These are phyloP conservation scores for Amphirosellinia nigrospora DNA, from an alignment of 495 filamentous ascomycete species.

Conservation along the genomic window DNA sequence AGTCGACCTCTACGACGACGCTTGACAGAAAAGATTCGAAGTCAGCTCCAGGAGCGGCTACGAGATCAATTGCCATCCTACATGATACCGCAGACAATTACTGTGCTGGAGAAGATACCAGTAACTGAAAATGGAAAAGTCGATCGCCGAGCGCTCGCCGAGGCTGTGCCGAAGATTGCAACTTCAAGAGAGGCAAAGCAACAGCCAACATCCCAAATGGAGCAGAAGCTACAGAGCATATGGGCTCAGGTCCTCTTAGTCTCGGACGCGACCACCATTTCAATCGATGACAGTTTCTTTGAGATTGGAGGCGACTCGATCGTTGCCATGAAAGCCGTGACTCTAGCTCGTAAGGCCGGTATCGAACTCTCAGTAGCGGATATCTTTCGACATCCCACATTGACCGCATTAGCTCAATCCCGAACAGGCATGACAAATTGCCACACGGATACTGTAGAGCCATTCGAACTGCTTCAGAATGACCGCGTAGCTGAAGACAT, in stretches of 20 bases:
- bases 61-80: constrained; percentile 36
- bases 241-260: background rate
- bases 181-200: background rate
- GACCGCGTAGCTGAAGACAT: too few relatives aligned
- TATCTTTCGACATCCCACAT: constrained; percentile 30
- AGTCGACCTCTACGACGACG: constrained; percentile 19
- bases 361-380: constrained; percentile 33
- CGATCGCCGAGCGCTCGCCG: constrained; percentile 16
- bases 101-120: constrained; percentile 41
- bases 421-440: background rate
- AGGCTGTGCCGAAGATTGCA: background rate
- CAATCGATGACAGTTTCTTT: constrained; percentile 56
- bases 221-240: background rate
- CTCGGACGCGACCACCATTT: background rate
- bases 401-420: background rate
- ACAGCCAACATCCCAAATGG: background rate
- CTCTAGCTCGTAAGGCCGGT: constrained; percentile 29
- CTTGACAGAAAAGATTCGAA: constrained; percentile 2
- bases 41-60: constrained; percentile 18
- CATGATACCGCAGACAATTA: constrained; percentile 42
- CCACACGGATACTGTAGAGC: background rate
- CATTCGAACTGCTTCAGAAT: background rate
- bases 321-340: constrained; percentile 57
- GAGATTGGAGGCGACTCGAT: constrained; percentile 68
- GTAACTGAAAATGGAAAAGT: constrained; percentile 27